Base-by-base conservation (phyloP, 176 grass and related monocot genomes). In the Saccharum officinarum region DNA sequence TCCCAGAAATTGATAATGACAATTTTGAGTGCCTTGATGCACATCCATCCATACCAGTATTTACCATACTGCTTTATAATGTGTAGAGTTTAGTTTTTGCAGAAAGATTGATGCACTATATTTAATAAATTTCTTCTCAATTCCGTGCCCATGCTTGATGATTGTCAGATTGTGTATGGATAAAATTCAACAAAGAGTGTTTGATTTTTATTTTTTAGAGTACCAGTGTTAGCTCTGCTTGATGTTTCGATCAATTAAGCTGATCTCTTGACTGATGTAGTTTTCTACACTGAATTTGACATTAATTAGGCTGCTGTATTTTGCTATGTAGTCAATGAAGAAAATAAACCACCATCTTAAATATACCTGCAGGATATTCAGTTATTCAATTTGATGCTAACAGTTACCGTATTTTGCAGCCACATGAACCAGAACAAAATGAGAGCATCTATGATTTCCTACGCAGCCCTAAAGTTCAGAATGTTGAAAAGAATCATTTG, bases 381-480 rank as follows among this genome's bases (percentile, higher is more conserved):
- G 15, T 38, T 78, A 37, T 83, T 83, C 17, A 73, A 30, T 79
- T 90, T 42, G 11, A 41, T 84, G 39, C 45, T 83, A 61, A 83
- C 28, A 79, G 67, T 73, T 57, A 62, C 54, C 3, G 67, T 73
- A 69, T 82, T 89, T 67, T 85, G 82, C 87, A 94, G 90, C 79
- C 69, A 25, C 82, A 82, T 80, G 67, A 87, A 82, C 82, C 76
- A 49, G 49, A 82, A 60, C 77, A 70, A 36, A 78, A 59, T 31
- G 75, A 79, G 69, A 78, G 69, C 77, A 90, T 92, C 37, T 94
- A 94, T 84, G 75, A 85, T 33, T 87, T 94, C 46, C 62, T 90
- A 45, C 28, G 16, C 45, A 83, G 74, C 12, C 59, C 84, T 87
- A 49, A 85, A 71, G 82, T 76, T 69, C 50, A 6, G 63, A 73